Base-by-base conservation (phyloP, 176 grass and related monocot species). In the Phragmites australis region DNA sequence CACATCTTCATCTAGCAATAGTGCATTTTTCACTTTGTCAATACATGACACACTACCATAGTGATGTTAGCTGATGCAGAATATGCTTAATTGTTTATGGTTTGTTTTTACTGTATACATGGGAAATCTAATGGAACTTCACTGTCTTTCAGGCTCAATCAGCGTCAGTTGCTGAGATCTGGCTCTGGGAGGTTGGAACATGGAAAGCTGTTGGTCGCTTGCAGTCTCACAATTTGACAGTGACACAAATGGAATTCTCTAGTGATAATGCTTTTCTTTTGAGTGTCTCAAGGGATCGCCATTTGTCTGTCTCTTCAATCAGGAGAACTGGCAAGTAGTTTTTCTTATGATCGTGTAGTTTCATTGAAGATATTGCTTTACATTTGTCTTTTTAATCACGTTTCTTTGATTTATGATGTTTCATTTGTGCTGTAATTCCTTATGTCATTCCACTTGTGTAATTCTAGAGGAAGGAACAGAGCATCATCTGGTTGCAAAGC, bases 191-290 rank as follows among this genome's bases (percentile, higher is more conserved):
- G 72, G 92, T 99, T 88, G 96, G 92, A 76, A 93, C 96, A 67
- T 99, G 96, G 92, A 99, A 95, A 89, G 78, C 92, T 19, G 78
- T 95, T 63, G 86, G 84, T 12, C 86, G 88, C n/a, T 76, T 99
- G 79, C 88, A 93, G 68, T 90, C 96, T 73, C 96, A 99, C 81
- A 99, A 66, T 47, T 74, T 98, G 76, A 98, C 96, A 74, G 92
- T 98, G 50, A 98, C 96, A 68, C 92, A 93, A 68, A 82, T 98
- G 88, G 96, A 98, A 49, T 98, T 98, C 60, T 95, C 96, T 60
- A 43, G 15, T 88, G 90, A 95, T 82, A 93, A 88, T 78, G 44
- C 83, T 39, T 93, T 89, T 53, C 96, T 99, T 43, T 53, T 99
- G 52, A 79, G 92, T 70, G 90, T 99, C 47, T 99, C 96, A 63